phyloP scores from a whole-genome alignment of 1,284 basidiomycete species.

The Leccinum solheimii region DNA sequence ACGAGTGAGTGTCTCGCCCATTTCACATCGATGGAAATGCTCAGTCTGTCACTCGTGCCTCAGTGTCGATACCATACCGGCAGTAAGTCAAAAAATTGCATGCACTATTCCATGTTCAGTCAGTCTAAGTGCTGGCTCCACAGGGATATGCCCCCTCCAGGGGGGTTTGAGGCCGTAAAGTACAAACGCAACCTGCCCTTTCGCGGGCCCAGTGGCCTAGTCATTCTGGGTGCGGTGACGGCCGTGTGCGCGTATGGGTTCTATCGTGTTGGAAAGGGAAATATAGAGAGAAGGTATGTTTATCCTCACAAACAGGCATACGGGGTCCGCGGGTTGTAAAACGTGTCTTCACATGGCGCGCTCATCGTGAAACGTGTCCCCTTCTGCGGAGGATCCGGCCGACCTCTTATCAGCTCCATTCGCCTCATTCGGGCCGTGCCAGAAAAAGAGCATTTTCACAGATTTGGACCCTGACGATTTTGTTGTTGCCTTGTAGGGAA shows the following conservation, averaged over 20 bases:
- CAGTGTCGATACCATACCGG: constrained; percentile 67
- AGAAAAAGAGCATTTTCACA: constrained; percentile 41
- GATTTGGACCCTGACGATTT: constrained; percentile 37
- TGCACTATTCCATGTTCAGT: constrained; percentile 17
- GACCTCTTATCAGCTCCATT: constrained; percentile 47
- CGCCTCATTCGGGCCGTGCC: constrained; percentile 39
- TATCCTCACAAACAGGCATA: constrained; percentile 28
- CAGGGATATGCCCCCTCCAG: constrained; percentile 95
- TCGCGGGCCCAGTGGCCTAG: constrained; percentile 86
- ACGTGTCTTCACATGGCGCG: constrained; percentile 50
- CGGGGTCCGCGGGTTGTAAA: constrained; percentile 60
- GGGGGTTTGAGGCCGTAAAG: constrained; percentile 90
- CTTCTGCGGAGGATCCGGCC: constrained; percentile 60
- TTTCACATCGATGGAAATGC: constrained; percentile 1
- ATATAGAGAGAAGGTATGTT: constrained; percentile 88
- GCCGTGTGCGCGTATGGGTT: constrained; percentile 91
- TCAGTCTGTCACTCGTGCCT: not conserved
- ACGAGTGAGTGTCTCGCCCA: constrained; percentile 22
- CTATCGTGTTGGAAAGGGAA: constrained; percentile 88
- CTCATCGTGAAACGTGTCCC: constrained; percentile 34
- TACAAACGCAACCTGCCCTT: constrained; percentile 97
- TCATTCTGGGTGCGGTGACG: constrained; percentile 83
- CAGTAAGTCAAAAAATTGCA: constrained; percentile 48
- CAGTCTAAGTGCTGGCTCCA: constrained; percentile 13
- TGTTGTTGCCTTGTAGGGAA: constrained; percentile 62